phyloP scores from a whole-genome alignment of 768 basidiomycete genomes.

The Auricularia cornea region DNA sequence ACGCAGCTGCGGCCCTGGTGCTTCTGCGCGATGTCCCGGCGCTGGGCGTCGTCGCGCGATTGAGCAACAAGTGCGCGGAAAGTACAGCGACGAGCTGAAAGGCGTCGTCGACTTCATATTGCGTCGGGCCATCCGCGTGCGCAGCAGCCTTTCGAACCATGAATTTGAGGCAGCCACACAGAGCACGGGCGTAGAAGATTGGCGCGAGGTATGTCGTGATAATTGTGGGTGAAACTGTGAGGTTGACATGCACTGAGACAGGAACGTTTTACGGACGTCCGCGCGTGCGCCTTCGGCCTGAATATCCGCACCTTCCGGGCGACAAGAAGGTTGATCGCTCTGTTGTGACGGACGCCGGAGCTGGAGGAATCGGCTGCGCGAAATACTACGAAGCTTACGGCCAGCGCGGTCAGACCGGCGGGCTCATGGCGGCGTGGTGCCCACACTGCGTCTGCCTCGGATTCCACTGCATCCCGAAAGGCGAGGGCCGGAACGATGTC shows the following conservation, averaged over 20 bases:
- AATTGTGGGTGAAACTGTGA: not conserved
- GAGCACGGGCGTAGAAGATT: not conserved
- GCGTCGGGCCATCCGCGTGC: not conserved
- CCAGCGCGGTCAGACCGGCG: not conserved
- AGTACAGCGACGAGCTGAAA: not conserved
- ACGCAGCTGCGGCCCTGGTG: not conserved
- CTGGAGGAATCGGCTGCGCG: not conserved
- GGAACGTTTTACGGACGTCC: not conserved
- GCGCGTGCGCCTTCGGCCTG: not conserved
- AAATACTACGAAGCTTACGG: not conserved
- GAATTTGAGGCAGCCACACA: not conserved
- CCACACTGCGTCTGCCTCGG: not conserved
- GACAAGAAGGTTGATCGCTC: not conserved
- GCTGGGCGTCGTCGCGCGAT: not conserved
- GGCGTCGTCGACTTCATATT: not conserved
- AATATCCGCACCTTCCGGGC: not conserved
- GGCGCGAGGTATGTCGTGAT: not conserved
- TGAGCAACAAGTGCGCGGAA: not conserved
- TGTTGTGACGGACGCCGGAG: not conserved
- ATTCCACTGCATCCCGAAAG: conserved; percentile 19
- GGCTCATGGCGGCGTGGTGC: not conserved
- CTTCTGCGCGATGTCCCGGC: not conserved
- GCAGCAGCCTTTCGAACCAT: not conserved
- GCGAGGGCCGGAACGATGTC: conserved; percentile 31
- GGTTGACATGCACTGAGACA: not conserved